Conservation (phyloP, 1,284 basidiomycete genomes). For the Heterobasidion irregulare region DNA sequence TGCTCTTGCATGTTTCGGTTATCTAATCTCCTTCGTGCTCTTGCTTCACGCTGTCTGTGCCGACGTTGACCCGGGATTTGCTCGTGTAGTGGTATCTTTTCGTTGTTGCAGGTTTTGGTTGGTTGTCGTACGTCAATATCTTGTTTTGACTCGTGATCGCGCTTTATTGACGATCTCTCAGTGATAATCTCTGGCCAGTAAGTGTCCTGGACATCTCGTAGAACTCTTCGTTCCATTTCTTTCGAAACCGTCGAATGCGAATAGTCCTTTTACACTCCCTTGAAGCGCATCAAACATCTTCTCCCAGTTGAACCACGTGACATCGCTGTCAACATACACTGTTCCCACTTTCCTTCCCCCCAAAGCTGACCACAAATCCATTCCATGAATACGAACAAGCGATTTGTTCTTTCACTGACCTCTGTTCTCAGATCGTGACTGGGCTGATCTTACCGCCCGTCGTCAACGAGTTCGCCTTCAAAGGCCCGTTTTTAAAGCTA, state of each 20-base stretch:
- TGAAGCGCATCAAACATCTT: too few relatives aligned
- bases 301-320: too few relatives aligned
- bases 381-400: background rate
- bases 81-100: constrained; percentile 28
- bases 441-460: constrained; percentile 49
- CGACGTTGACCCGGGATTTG: too few relatives aligned
- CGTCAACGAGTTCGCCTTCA: constrained; percentile 43
- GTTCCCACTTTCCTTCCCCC: too few relatives aligned
- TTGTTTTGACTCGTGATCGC: background rate
- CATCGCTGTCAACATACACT: too few relatives aligned
- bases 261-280: too few relatives aligned
- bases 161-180: constrained; percentile 16
- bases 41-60: background rate
- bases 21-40: too few relatives aligned
- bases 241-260: background rate
- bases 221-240: background rate
- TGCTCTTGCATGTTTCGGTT: background rate
- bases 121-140: constrained; percentile 47
- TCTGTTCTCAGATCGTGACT: constrained; percentile 34
- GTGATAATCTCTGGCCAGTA: constrained; percentile 62
- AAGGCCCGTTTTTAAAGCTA: constrained; percentile 45
- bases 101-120: constrained; percentile 55
- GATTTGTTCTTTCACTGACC: background rate
- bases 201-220: constrained; percentile 11
- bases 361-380: background rate